phyloP scores from a whole-genome alignment of 208 protist species.

The Crithidia fasciculata region DNA sequence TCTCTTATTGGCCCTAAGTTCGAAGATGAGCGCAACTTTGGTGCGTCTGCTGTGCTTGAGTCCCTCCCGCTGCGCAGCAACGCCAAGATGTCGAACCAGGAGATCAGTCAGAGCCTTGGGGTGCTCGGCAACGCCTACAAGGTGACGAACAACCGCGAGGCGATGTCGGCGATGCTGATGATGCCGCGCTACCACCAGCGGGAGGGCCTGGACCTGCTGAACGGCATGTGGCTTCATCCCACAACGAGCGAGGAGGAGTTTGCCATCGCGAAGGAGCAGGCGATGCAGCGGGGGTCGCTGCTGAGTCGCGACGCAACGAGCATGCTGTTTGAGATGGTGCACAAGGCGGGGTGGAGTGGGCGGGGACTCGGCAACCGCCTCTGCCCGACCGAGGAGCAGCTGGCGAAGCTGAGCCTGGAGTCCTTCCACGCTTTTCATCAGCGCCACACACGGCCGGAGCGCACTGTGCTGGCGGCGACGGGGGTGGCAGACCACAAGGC shows the following conservation, averaged over 20 bases:
- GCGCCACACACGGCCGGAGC: conserved; percentile 68
- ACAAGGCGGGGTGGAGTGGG: conserved; percentile 88
- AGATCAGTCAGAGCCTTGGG: conserved; percentile 71
- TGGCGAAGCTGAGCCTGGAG: conserved; percentile 70
- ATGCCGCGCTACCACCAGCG: conserved; percentile 79
- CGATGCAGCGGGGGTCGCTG: conserved; percentile 56
- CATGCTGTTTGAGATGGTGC: conserved; percentile 89
- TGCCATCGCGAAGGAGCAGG: conserved; percentile 62
- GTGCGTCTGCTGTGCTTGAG: conserved; percentile 81
- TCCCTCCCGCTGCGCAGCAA: conserved; percentile 76
- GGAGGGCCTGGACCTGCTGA: conserved; percentile 81
- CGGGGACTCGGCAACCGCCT: conserved; percentile 76
- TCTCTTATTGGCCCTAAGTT: conserved; percentile 84
- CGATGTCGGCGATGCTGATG: conserved; percentile 81
- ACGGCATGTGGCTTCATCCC: conserved; percentile 78
- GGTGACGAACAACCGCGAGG: conserved; percentile 89
- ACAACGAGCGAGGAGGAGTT: conserved; percentile 72
- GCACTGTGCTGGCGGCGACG: conserved; percentile 81
- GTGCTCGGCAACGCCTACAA: conserved; percentile 82
- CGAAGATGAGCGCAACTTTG: conserved; percentile 64
- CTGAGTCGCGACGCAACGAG: conserved; percentile 71
- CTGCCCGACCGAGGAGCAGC: conserved; percentile 49
- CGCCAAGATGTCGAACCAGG: conserved; percentile 47
- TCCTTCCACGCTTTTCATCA: conserved; percentile 71
- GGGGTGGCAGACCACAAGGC: conserved; percentile 75